A percentile compares a stretch with the other conserved stretches of the same genome.
These are phyloP conservation scores for Actinidia arguta DNA, from an alignment of 179 eudicot species.

Conservation along the genomic window DNA sequence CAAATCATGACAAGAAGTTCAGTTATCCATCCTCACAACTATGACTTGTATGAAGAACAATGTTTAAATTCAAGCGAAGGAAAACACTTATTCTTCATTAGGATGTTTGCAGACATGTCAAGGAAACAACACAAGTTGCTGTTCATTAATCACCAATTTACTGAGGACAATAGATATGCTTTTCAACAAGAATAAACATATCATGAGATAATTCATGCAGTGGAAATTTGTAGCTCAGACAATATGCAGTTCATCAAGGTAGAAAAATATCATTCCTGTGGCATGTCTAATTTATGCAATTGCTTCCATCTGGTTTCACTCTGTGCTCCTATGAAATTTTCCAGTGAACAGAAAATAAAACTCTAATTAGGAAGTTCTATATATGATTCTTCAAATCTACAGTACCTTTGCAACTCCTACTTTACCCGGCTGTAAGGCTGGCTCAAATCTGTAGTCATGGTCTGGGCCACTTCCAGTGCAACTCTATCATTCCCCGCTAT, in stretches of 20 bases:
- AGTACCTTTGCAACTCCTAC: constrained; percentile 85
- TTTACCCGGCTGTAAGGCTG: constrained; percentile 92
- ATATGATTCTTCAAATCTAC: constrained; percentile 5
- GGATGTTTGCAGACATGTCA: background rate
- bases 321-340: constrained; percentile 82
- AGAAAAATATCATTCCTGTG: constrained; percentile 72
- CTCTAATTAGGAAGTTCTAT: background rate
- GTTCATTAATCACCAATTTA: constrained; percentile 3
- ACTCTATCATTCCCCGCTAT: constrained; percentile 91
- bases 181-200: background rate
- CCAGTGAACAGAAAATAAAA: constrained; percentile 50
- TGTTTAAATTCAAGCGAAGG: background rate
- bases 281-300: constrained; percentile 97
- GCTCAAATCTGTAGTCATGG: constrained; percentile 97
- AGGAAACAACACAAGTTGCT: background rate
- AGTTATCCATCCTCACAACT: constrained; percentile 6
- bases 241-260: background rate
- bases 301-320: constrained; percentile 98
- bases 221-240: background rate
- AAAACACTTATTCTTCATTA: background rate
- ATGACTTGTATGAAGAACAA: background rate
- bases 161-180: background rate
- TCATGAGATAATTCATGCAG: background rate
- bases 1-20: background rate
- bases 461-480: constrained; percentile 95